A percentile compares a stretch with the other conserved stretches of the same genome.
phyloP scores from a whole-genome alignment of 371 early-diverging fungal species.

The Mucor velutinosus region DNA sequence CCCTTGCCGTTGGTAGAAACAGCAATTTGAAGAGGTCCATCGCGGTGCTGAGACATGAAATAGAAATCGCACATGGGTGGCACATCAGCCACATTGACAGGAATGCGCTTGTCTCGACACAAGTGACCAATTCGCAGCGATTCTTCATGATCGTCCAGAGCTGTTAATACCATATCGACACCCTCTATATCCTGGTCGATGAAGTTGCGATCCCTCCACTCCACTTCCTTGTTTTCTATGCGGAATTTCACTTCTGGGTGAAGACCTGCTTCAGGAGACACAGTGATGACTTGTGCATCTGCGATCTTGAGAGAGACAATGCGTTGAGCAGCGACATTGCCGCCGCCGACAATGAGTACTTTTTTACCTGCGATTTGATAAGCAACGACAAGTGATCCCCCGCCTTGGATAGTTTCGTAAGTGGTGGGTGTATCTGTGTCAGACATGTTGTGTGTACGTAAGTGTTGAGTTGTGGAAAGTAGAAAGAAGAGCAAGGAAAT shows the following conservation, averaged over 20 bases:
- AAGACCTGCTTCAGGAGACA: slow-evolving; percentile 68
- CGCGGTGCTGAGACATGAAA: slow-evolving; percentile 86
- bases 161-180: slow-evolving; percentile 79
- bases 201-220: slow-evolving; percentile 65
- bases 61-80: slow-evolving; percentile 91
- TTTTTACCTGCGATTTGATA: slow-evolving; percentile 70
- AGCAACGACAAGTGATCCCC: slow-evolving; percentile 82
- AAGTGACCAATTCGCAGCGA: slow-evolving; percentile 70
- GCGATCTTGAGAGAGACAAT: slow-evolving; percentile 79
- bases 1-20: slow-evolving; percentile 92
- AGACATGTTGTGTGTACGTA: slow-evolving; percentile 8
- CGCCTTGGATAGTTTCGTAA: slow-evolving; percentile 56
- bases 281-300: slow-evolving; percentile 76
- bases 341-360: slow-evolving; percentile 85
- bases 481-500: background rate
- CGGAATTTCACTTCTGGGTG: slow-evolving; percentile 67
- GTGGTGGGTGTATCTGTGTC: background rate
- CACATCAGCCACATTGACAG: slow-evolving; percentile 93
- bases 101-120: slow-evolving; percentile 71
- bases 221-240: slow-evolving; percentile 60
- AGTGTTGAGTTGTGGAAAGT: background rate
- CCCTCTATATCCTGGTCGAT: slow-evolving; percentile 56
- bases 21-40: slow-evolving; percentile 84
- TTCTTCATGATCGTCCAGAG: slow-evolving; percentile 76
- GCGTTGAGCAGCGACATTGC: slow-evolving; percentile 80